Conservation (phyloP, 225 moss, liverwort and hornwort species). For the Thuidium tamariscinum region DNA sequence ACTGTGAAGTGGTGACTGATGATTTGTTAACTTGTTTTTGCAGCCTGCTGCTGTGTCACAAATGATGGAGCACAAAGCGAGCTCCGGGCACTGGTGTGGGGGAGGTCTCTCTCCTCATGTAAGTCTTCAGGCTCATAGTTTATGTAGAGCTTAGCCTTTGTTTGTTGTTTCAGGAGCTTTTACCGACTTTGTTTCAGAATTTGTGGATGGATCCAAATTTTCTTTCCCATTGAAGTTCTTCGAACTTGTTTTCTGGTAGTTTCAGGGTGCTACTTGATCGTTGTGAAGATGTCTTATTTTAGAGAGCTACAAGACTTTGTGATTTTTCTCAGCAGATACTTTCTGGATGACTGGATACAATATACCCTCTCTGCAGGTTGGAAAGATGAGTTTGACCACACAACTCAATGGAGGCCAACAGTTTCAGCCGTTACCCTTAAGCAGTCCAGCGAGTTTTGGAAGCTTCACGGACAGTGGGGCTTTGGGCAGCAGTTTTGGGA, state of each 20-base stretch:
- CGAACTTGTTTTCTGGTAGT: not conserved
- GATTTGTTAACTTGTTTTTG: not conserved
- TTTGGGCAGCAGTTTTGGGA: slow-evolving; percentile 73
- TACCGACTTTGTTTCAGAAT: not conserved
- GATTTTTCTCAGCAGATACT: not conserved
- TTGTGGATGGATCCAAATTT: not conserved
- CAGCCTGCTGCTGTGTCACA: slow-evolving; percentile 32
- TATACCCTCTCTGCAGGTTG: slow-evolving; percentile 12
- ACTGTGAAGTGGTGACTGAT: not conserved
- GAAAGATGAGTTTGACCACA: slow-evolving; percentile 10
- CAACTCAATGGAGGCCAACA: slow-evolving; percentile 25
- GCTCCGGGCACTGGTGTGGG: slow-evolving; percentile 67
- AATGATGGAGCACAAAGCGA: slow-evolving; percentile 55
- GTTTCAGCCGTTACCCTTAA: slow-evolving; percentile 24
- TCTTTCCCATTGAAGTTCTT: not conserved
- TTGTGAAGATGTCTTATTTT: not conserved
- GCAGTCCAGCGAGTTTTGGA: slow-evolving; percentile 64
- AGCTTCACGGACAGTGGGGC: slow-evolving; percentile 58
- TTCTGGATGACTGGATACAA: not conserved
- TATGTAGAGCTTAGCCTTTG: not conserved
- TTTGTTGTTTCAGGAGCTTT: not conserved
- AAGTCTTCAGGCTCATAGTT: not conserved
- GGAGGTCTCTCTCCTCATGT: slow-evolving; percentile 80
- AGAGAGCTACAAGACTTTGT: not conserved
- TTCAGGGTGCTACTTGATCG: not conserved